A percentile compares a stretch with the other conserved stretches of the same genome.
phyloP scores from a whole-genome alignment of 495 filamentous ascomycete genomes.

The Penicillium daleae region DNA sequence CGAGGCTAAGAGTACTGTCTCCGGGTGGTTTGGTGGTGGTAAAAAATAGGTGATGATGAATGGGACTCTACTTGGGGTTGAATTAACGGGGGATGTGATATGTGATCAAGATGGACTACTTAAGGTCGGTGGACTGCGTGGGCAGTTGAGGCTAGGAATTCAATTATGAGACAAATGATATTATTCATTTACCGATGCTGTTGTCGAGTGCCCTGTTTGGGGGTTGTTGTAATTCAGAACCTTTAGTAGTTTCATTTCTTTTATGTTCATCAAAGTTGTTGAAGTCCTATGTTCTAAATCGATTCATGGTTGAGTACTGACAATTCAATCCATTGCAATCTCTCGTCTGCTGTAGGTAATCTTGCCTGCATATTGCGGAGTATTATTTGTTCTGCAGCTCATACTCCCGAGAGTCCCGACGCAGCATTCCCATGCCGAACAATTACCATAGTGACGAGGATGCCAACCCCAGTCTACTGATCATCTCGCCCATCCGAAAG shows the following conservation, averaged over 20 bases:
- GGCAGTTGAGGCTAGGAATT: background rate
- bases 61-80: background rate
- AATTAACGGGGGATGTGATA: background rate
- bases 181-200: background rate
- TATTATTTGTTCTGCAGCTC: background rate
- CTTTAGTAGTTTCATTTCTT: too few species aligned
- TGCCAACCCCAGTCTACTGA: conserved; percentile 11
- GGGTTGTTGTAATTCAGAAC: background rate
- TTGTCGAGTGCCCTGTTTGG: background rate
- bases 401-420: background rate
- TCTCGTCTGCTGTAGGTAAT: background rate
- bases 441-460: conserved; percentile 42
- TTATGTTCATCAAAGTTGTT: too few species aligned
- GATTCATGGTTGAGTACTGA: too few species aligned
- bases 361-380: background rate
- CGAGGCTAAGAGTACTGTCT: conserved; percentile 77
- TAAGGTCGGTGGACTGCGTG: background rate
- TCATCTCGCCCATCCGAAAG: background rate
- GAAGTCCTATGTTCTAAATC: too few species aligned
- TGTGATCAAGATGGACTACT: too few species aligned
- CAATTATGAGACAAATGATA: conserved; percentile 5
- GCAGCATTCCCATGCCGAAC: conserved; percentile 33
- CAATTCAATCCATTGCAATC: too few species aligned
- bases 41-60: conserved; percentile 53
- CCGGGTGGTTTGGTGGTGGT: conserved; percentile 74